Evolutionary conservation across 306 rosid genomes (phyloP).

Genomic region (Cicer bijugum): DNA sequence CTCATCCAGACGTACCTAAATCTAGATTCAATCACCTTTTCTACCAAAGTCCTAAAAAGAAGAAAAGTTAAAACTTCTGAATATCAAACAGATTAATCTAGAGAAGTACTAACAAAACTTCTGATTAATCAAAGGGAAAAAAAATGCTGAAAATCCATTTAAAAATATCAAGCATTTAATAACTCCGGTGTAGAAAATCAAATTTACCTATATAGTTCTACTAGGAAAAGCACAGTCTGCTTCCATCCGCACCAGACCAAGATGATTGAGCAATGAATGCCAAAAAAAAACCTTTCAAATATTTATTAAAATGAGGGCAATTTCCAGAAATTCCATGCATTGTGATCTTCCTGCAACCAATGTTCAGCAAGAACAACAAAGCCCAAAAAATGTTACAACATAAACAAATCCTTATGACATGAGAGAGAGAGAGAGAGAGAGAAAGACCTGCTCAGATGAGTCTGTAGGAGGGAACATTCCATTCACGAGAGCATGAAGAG

Average conservation of each 20-base stretch:
- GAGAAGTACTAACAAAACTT: conserved; percentile 16
- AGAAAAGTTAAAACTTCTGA: neutral
- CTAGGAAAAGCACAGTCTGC: conserved; percentile 33
- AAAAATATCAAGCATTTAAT: neutral
- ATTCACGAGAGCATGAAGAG: conserved; percentile 80
- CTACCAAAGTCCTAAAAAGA: neutral
- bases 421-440: conserved; percentile 25
- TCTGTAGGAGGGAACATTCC: conserved; percentile 79
- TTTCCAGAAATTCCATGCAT: conserved; percentile 96
- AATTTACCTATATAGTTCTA: conserved; percentile 54
- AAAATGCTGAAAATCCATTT: conserved; percentile 1
- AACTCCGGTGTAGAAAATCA: conserved; percentile 26
- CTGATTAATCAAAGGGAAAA: neutral
- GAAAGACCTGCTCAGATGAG: conserved; percentile 75
- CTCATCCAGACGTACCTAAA: neutral
- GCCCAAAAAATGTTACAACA: conserved; percentile 15
- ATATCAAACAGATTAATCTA: conserved; percentile 6
- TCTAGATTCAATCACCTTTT: neutral
- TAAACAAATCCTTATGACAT: conserved; percentile 14
- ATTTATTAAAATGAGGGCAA: conserved; percentile 54
- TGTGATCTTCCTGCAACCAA: conserved; percentile 82
- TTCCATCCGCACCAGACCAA: conserved; percentile 37
- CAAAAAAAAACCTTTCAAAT: conserved; percentile 39
- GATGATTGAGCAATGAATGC: conserved; percentile 30
- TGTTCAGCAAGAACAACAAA: conserved; percentile 29